A percentile compares a stretch with the other conserved stretches of the same genome.
These are phyloP conservation scores for Calonectria honghensis DNA, from an alignment of 2,329 filamentous ascomycete genomes.

Conservation along the genomic window DNA sequence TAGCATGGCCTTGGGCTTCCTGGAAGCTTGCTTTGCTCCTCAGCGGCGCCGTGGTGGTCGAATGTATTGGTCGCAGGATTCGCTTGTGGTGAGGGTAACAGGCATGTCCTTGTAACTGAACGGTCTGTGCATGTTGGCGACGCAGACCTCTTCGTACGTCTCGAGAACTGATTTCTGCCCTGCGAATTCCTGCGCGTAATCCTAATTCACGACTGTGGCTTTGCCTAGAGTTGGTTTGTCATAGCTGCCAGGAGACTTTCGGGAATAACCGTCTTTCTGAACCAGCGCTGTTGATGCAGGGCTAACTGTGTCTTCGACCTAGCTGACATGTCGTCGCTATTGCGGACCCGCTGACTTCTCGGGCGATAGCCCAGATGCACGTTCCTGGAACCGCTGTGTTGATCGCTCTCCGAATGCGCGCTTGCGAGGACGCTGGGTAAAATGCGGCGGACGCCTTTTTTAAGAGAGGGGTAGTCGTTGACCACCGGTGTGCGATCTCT, in stretches of 20 bases:
- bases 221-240: not conserved
- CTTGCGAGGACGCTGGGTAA: too few relatives aligned
- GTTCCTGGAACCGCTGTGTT: too few relatives aligned
- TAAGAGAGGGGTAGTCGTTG: too few relatives aligned
- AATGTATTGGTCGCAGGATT: not conserved
- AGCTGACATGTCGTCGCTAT: not conserved
- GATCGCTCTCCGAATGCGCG: too few relatives aligned
- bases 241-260: not conserved
- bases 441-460: too few relatives aligned
- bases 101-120: not conserved
- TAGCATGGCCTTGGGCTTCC: not conserved
- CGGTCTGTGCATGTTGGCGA: not conserved
- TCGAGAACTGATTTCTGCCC: not conserved
- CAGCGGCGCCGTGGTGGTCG: not conserved
- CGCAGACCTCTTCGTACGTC: not conserved
- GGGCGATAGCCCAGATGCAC: too few relatives aligned
- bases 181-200: not conserved
- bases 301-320: not conserved
- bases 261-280: not conserved
- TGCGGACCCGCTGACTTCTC: too few relatives aligned
- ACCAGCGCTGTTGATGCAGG: not conserved
- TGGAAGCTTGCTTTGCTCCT: not conserved
- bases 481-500: too few relatives aligned
- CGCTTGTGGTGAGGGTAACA: not conserved
- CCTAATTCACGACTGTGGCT: not conserved